Percentiles rank a stretch among this genome's conserved stretches.
Conservation (phyloP, 2,329 filamentous ascomycete species). For the Fusarium haematococcum region DNA sequence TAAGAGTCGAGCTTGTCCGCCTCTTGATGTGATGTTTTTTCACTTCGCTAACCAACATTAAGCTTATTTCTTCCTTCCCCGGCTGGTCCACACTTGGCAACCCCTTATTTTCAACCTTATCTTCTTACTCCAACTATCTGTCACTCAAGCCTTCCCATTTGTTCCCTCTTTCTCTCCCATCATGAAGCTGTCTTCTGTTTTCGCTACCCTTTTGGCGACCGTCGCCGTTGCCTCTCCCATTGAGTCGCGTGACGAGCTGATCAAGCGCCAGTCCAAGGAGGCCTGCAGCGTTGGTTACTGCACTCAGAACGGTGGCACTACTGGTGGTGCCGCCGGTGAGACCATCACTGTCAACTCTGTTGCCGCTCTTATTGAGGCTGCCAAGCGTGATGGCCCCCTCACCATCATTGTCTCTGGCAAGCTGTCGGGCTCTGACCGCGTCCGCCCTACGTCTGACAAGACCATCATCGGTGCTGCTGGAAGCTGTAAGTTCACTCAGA, state of each 20-base stretch:
- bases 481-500: slow-evolving; percentile 25
- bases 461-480: slow-evolving; percentile 56
- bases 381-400: slow-evolving; percentile 40
- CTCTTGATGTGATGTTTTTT: not conserved
- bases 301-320: slow-evolving; percentile 49
- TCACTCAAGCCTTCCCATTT: not conserved
- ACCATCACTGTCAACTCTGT: slow-evolving; percentile 46
- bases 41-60: not conserved
- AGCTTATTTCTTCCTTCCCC: not conserved
- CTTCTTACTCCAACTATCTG: not conserved
- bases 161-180: not conserved
- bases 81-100: not conserved
- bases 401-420: slow-evolving; percentile 47
- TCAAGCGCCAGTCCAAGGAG: slow-evolving; percentile 61
- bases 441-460: slow-evolving; percentile 54
- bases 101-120: not conserved
- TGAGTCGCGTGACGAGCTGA: slow-evolving; percentile 19
- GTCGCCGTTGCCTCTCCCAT: slow-evolving; percentile 28
- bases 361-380: slow-evolving; percentile 44
- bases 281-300: slow-evolving; percentile 52
- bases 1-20: slow-evolving; percentile 1
- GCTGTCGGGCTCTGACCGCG: slow-evolving; percentile 40
- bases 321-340: slow-evolving; percentile 44
- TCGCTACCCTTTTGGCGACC: slow-evolving; percentile 28
- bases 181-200: slow-evolving; percentile 32